phyloP scores from a whole-genome alignment of 169 alveolate genomes.

The Plasmodium yoelii region DNA sequence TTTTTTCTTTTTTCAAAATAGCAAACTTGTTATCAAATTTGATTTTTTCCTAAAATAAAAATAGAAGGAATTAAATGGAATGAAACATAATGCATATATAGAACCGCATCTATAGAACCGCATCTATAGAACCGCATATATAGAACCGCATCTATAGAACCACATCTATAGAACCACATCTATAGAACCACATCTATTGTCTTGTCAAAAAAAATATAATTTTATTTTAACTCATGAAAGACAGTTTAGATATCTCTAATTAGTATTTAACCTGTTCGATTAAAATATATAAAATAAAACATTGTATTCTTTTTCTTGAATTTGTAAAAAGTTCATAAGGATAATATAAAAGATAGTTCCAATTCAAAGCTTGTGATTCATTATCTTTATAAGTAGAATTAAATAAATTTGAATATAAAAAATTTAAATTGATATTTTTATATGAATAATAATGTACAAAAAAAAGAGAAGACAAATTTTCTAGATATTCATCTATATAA shows the following conservation, averaged over 20 bases:
- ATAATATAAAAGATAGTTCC: slow-evolving; percentile 53
- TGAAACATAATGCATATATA: background rate
- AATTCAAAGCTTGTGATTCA: slow-evolving; percentile 20
- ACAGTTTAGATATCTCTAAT: too few species aligned
- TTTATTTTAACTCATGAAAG: background rate
- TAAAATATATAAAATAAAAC: slow-evolving; percentile 15
- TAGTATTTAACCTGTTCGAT: slow-evolving; percentile 20
- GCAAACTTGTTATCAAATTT: slow-evolving; percentile 18
- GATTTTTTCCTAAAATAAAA: slow-evolving; percentile 22
- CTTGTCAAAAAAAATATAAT: background rate
- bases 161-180: background rate
- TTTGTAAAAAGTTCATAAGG: slow-evolving; percentile 60
- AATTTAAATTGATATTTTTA: slow-evolving; percentile 54
- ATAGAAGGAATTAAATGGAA: background rate
- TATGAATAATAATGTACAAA: slow-evolving; percentile 41
- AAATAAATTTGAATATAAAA: slow-evolving; percentile 38
- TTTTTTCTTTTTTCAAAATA: slow-evolving; percentile 40
- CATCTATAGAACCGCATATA: background rate
- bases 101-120: background rate
- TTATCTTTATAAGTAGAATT: background rate
- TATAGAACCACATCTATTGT: background rate
- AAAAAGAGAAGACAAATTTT: slow-evolving; percentile 49
- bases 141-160: background rate
- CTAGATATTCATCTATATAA: slow-evolving; percentile 54
- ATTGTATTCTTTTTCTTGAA: slow-evolving; percentile 49